phyloP scores from a whole-genome alignment of 2,329 filamentous ascomycete genomes.

The Trichoderma arundinaceum region DNA sequence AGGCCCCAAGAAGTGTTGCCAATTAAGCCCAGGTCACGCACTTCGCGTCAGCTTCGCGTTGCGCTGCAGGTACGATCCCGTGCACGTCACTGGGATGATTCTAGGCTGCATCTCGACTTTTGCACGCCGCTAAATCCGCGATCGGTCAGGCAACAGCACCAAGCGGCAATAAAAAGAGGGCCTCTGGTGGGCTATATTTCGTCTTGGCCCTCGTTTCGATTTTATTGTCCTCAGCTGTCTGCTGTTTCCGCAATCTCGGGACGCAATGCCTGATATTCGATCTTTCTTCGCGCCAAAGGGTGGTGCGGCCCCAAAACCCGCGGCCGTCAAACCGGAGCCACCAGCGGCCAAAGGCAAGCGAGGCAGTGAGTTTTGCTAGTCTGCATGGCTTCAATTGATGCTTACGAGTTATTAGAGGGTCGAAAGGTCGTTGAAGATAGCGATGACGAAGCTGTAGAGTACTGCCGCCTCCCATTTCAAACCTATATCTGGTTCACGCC shows the following conservation, averaged over 20 bases:
- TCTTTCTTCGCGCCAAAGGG: conserved; percentile 86
- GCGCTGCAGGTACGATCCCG: conserved; percentile 35
- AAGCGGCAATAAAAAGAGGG: conserved; percentile 37
- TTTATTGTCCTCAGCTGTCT: conserved; percentile 1
- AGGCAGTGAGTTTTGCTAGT: conserved; percentile 47
- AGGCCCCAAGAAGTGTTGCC: conserved; percentile 33
- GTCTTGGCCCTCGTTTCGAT: conserved; percentile 11
- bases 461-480: conserved; percentile 33
- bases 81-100: conserved; percentile 45
- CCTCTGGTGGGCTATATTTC: conserved; percentile 19
- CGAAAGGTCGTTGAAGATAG: conserved; percentile 82
- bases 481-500: not conserved
- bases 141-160: conserved; percentile 36
- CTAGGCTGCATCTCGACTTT: conserved; percentile 37
- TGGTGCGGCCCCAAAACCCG: conserved; percentile 54
- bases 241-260: not conserved
- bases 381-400: not conserved
- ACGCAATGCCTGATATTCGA: conserved; percentile 83
- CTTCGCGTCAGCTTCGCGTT: conserved; percentile 55
- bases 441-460: conserved; percentile 73
- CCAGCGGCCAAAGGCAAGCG: conserved; percentile 53
- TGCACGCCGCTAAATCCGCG: conserved; percentile 19
- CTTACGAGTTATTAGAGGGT: conserved; percentile 48
- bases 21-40: conserved; percentile 49
- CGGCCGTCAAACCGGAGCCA: conserved; percentile 49